phyloP scores from a whole-genome alignment of 257 asterid species.

The Scutellaria barbata region DNA sequence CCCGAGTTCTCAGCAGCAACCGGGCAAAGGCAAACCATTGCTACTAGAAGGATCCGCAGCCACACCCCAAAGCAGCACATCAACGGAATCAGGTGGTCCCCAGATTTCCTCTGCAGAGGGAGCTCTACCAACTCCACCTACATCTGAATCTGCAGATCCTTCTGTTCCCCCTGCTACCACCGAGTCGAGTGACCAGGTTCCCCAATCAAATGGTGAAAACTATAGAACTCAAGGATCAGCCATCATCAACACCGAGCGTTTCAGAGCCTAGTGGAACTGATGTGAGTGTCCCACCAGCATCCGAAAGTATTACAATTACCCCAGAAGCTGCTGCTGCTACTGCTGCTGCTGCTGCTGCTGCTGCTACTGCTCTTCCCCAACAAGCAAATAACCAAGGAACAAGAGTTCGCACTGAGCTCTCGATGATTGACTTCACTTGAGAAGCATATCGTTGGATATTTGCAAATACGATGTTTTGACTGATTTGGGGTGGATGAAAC shows the following conservation, averaged over 20 bases:
- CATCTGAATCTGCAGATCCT: constrained; percentile 48
- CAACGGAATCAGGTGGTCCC: constrained; percentile 44
- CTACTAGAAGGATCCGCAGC: constrained; percentile 64
- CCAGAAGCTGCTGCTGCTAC: constrained; percentile 11
- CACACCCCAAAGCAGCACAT: constrained; percentile 43
- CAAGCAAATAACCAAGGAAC: constrained; percentile 48
- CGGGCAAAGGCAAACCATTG: constrained; percentile 66
- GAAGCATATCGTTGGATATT: constrained; percentile 19
- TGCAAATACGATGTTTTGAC: neutral
- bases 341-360: too few relatives aligned
- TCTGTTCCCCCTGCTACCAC: constrained; percentile 37
- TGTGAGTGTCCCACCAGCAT: constrained; percentile 44
- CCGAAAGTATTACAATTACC: constrained; percentile 32
- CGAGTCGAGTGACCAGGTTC: constrained; percentile 35
- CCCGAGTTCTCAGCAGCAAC: constrained; percentile 59
- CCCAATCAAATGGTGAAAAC: constrained; percentile 40
- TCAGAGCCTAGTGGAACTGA: constrained; percentile 40
- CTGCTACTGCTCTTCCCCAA: constrained; percentile 23
- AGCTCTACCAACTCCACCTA: constrained; percentile 41
- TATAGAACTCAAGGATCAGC: constrained; percentile 47
- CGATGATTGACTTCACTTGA: constrained; percentile 79
- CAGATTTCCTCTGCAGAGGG: constrained; percentile 25
- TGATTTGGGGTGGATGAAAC: neutral
- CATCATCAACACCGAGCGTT: constrained; percentile 42
- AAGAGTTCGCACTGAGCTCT: constrained; percentile 52